Conservation (phyloP, 768 basidiomycete genomes). For the Termitomyces sp. region DNA sequence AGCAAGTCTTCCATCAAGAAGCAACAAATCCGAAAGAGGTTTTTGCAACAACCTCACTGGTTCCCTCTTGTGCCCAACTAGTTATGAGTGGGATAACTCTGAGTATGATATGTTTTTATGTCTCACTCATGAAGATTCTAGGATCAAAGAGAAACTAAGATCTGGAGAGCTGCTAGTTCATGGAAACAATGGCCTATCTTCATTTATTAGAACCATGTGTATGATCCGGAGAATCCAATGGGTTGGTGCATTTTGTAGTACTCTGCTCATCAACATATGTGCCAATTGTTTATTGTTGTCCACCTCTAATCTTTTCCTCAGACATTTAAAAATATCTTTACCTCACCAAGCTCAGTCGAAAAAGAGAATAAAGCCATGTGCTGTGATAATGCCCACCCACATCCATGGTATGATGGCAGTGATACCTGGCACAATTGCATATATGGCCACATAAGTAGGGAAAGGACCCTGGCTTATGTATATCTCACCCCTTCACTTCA, state of each 20-base stretch:
- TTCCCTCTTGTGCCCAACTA: slow-evolving; percentile 16
- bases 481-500: no score
- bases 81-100: slow-evolving; percentile 11
- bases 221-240: slow-evolving; percentile 25
- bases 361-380: no score
- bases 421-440: no score
- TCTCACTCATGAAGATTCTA: neutral
- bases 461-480: no score
- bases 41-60: slow-evolving; percentile 18
- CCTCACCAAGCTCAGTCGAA: no score
- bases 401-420: no score
- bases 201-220: slow-evolving; percentile 19
- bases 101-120: slow-evolving; percentile 4
- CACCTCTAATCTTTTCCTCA: no score
- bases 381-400: no score
- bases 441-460: no score
- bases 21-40: slow-evolving; percentile 11
- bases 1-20: slow-evolving; percentile 12
- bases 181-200: slow-evolving; percentile 25
- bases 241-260: slow-evolving; percentile 24
- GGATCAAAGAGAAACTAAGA: slow-evolving; percentile 7
- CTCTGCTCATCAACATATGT: no score
- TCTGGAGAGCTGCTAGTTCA: slow-evolving; percentile 9
- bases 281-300: no score
- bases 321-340: no score